Percentiles rank a stretch among this genome's conserved stretches.
Evolutionary conservation across 805 yeast genomes (phyloP).

Genomic region (Candida methanosorbosa): DNA sequence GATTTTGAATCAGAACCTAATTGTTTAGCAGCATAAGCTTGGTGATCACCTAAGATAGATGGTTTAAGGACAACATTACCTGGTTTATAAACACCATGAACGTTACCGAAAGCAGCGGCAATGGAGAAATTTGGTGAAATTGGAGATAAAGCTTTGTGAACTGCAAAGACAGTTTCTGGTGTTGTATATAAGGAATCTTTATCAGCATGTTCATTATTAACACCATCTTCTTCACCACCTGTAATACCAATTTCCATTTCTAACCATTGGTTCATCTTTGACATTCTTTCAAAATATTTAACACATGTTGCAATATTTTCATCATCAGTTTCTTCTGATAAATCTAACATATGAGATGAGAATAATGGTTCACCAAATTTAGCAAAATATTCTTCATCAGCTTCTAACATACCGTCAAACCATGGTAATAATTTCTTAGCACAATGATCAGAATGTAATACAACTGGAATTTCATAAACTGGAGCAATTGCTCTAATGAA

Average conservation of each 20-base stretch:
- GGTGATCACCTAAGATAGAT: constrained; percentile 92
- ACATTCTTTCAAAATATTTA: constrained; percentile 89
- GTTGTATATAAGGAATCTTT: constrained; percentile 86
- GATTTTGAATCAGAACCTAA: constrained; percentile 34
- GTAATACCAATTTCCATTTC: constrained; percentile 99
- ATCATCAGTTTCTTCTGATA: constrained; percentile 93
- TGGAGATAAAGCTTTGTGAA: constrained; percentile 81
- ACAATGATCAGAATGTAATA: constrained; percentile 97
- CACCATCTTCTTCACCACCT: constrained; percentile 99
- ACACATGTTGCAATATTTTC: constrained; percentile 92
- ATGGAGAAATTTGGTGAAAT: constrained; percentile 97
- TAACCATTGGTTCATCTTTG: constrained; percentile 93
- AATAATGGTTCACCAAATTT: constrained; percentile 88
- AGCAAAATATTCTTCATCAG: constrained; percentile 89
- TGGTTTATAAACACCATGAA: constrained; percentile 99
- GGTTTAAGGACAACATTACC: constrained; percentile 95
- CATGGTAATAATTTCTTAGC: constrained; percentile 97
- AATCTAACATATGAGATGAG: constrained; percentile 98
- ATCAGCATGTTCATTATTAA: constrained; percentile 90
- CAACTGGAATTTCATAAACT: constrained; percentile 91
- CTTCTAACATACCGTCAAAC: constrained; percentile 97
- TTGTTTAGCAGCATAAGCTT: constrained; percentile 73
- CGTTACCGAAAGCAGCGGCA: constrained; percentile 99
- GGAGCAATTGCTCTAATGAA: constrained; percentile 97
- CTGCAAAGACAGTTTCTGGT: constrained; percentile 90